Base-by-base conservation (phyloP, 2,329 filamentous ascomycete species). In the Zarea fungicola region DNA sequence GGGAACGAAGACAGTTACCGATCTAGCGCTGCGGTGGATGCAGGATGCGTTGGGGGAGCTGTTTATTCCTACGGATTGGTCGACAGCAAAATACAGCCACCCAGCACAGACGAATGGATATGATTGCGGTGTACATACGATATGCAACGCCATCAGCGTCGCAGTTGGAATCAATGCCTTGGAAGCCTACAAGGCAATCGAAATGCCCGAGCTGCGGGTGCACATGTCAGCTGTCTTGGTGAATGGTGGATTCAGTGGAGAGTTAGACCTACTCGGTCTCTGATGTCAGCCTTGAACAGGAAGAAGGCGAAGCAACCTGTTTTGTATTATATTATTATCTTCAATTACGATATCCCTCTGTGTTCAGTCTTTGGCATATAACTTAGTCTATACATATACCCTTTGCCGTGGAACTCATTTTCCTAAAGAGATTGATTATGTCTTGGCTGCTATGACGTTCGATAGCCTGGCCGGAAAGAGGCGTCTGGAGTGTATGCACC, bases 101-200 rank as follows among this genome's bases (percentile, higher is more conserved):
- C 75, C 79, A 0, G 58, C 54, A 3, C 87, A 91, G 62, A 72
- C 67, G 22, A 91, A 91, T 59, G 76, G 76, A 1, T 81, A 77
- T 59, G 87, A 91, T 61, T 91, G 87, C 56, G 87, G 87, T n/a
- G 79, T 89, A 4, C 88, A 89, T 61, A 80, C 84, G 13, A 81
- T 88, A 55, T 79, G 86, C 16, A 92, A 91, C 59, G 83, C 79
- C 14, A 76, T 89, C 41, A 86, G 81, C 48, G 58, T 82, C 29
- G 71, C 76, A 0, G 59, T 81, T 26, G 78, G 78, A 1, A 55
- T 81, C 16, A 74, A 73, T 51, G 77, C 78, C 2, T 62, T 65
- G n/a, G 65, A 70, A 49, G 62, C 62, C 4, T 82, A 85, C 50
- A 56, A 63, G 1, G 65, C 76, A 29, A 54, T 61, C 0, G 77